Percentiles rank a stretch among this genome's conserved stretches.
Conservation (phyloP, 129 eudicot species). For the Silybum marianum region DNA sequence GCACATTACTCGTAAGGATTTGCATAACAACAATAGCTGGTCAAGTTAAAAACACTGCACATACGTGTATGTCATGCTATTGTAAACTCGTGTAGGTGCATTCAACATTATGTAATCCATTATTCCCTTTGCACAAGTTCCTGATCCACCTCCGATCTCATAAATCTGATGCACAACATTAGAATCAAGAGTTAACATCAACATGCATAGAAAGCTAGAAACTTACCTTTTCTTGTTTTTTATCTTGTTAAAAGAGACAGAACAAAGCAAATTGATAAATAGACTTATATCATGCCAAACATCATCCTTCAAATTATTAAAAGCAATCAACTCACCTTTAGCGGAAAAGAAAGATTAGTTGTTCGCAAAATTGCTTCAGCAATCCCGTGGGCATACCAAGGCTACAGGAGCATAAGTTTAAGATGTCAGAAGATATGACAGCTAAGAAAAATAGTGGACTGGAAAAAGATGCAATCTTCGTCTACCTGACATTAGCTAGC, state of each 20-base stretch:
- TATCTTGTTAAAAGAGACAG: background rate
- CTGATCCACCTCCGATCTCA: conserved; percentile 99
- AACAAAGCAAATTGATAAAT: background rate
- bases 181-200: conserved; percentile 23
- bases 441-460: background rate
- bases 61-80: conserved; percentile 81
- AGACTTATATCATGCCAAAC: background rate
- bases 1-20: background rate
- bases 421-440: background rate
- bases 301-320: background rate
- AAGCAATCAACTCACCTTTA: conserved; percentile 59
- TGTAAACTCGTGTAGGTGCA: conserved; percentile 94
- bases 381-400: conserved; percentile 99
- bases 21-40: background rate
- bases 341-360: conserved; percentile 84
- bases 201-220: conserved; percentile 23
- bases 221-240: background rate
- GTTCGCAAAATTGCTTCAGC: conserved; percentile 97
- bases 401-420: conserved; percentile 46
- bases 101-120: conserved; percentile 95
- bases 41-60: conserved; percentile 26
- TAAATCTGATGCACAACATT: conserved; percentile 62
- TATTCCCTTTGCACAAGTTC: conserved; percentile 99
- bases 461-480: background rate
- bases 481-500: background rate